Percentiles rank a stretch among this genome's conserved stretches.
phyloP scores from a whole-genome alignment of 2,329 filamentous ascomycete species.

The Aspergillus aculeatinus region DNA sequence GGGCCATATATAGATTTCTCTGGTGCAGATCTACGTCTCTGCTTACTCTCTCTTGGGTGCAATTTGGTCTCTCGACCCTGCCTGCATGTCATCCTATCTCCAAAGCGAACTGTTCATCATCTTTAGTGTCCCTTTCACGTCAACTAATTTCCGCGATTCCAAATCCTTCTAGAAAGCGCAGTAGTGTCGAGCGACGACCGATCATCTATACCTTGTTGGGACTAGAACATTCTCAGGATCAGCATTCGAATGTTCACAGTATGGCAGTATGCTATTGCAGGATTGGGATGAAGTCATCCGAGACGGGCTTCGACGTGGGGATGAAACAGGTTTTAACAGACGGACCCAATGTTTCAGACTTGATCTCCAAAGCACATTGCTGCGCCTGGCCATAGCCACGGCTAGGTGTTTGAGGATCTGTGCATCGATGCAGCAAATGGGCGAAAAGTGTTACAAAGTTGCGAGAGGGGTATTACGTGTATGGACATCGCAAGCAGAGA shows the following conservation, averaged over 20 bases:
- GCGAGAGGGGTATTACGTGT: not conserved
- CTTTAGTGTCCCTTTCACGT: not conserved
- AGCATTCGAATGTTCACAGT: not conserved
- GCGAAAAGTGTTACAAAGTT: not conserved
- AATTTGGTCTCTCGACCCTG: not conserved
- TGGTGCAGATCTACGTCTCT: conserved; percentile 3
- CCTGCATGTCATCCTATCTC: not conserved
- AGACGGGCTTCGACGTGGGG: not conserved
- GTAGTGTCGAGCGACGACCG: not conserved
- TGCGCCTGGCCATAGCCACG: conserved; percentile 27
- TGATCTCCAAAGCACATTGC: conserved; percentile 16
- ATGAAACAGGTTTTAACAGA: conserved; percentile 6
- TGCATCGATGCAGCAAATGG: not conserved
- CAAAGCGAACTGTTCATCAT: not conserved
- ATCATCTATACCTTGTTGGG: not conserved
- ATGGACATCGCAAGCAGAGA: not conserved
- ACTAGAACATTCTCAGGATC: not conserved
- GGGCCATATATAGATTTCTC: conserved; percentile 9
- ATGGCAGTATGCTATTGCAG: not conserved
- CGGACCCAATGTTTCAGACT: conserved; percentile 16
- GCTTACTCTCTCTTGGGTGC: not conserved
- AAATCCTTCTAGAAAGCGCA: conserved; percentile 2
- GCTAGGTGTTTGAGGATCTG: conserved; percentile 2
- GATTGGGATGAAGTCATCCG: conserved; percentile 8
- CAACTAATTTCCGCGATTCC: not conserved